Evolutionary conservation across 208 protist species (phyloP).

Genomic region (Zelonia costaricensis): DNA sequence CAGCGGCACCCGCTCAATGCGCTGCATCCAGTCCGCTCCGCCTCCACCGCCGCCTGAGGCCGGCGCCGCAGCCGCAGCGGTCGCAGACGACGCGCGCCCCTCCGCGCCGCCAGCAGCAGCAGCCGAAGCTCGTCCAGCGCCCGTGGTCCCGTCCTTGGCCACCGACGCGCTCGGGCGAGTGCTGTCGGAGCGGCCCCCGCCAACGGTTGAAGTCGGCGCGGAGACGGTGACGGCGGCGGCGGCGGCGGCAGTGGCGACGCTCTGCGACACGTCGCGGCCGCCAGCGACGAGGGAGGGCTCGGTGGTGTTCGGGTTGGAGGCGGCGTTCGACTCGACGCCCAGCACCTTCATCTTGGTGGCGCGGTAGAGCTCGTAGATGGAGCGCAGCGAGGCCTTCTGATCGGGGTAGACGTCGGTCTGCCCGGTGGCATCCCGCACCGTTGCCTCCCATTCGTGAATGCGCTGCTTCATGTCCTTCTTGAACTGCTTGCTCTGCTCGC

Average conservation of each 20-base stretch:
- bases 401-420: conserved; percentile 62
- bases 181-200: conserved; percentile 9
- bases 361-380: conserved; percentile 90
- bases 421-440: conserved; percentile 63
- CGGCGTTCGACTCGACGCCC: conserved; percentile 30
- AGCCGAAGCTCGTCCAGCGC: neutral
- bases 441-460: conserved; percentile 88
- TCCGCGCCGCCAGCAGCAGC: neutral
- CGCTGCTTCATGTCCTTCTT: conserved; percentile 90
- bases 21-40: conserved; percentile 22
- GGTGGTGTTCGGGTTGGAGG: conserved; percentile 2
- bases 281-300: conserved; percentile 9
- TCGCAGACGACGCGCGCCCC: neutral
- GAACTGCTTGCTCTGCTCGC: conserved; percentile 62
- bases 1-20: conserved; percentile 39
- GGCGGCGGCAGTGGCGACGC: conserved; percentile 10
- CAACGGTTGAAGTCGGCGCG: neutral
- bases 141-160: conserved; percentile 7
- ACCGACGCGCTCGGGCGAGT: conserved; percentile 7
- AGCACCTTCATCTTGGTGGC: conserved; percentile 60
- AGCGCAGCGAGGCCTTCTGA: conserved; percentile 70
- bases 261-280: conserved; percentile 18
- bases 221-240: conserved; percentile 4
- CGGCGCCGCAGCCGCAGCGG: neutral
- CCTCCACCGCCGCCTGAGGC: neutral